phyloP scores from a whole-genome alignment of 306 rosid species.

The Rosa multiflora region DNA sequence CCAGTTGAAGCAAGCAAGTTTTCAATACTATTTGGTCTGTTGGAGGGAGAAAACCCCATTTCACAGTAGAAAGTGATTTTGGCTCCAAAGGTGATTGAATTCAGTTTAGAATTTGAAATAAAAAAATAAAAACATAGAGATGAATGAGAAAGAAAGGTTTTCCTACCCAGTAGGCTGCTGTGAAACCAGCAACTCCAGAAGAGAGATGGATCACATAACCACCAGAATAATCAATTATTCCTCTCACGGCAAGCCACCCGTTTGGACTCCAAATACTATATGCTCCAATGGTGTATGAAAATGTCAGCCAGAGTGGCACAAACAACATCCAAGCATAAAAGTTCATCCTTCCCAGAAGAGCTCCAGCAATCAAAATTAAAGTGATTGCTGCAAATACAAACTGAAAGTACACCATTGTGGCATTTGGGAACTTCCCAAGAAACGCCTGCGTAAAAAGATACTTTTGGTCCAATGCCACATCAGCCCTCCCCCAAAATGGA shows the following conservation, averaged over 20 bases:
- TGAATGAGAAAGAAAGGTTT: neutral
- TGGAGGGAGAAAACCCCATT: neutral
- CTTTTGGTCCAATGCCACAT: slow-evolving; percentile 27
- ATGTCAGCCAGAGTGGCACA: slow-evolving; percentile 46
- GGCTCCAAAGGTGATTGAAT: neutral
- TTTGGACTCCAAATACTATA: slow-evolving; percentile 36
- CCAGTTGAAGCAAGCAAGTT: neutral
- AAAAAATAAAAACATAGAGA: neutral
- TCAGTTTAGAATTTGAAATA: neutral
- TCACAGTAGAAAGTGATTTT: neutral
- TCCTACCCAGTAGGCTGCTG: slow-evolving; percentile 48
- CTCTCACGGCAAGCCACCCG: slow-evolving; percentile 21
- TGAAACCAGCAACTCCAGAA: slow-evolving; percentile 49
- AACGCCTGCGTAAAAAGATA: slow-evolving; percentile 6
- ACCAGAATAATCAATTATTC: slow-evolving; percentile 45
- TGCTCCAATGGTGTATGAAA: slow-evolving; percentile 42
- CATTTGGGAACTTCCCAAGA: slow-evolving; percentile 29
- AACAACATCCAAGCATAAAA: slow-evolving; percentile 52
- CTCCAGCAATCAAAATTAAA: slow-evolving; percentile 41
- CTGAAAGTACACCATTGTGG: slow-evolving; percentile 46
- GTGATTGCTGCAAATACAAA: slow-evolving; percentile 51
- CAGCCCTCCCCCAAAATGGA: slow-evolving; percentile 35
- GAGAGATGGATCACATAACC: slow-evolving; percentile 48
- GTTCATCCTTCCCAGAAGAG: slow-evolving; percentile 47
- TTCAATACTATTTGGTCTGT: neutral